These are phyloP conservation scores for Penicillium sp. DNA, from an alignment of 2,329 filamentous ascomycete genomes.

Conservation along the genomic window DNA sequence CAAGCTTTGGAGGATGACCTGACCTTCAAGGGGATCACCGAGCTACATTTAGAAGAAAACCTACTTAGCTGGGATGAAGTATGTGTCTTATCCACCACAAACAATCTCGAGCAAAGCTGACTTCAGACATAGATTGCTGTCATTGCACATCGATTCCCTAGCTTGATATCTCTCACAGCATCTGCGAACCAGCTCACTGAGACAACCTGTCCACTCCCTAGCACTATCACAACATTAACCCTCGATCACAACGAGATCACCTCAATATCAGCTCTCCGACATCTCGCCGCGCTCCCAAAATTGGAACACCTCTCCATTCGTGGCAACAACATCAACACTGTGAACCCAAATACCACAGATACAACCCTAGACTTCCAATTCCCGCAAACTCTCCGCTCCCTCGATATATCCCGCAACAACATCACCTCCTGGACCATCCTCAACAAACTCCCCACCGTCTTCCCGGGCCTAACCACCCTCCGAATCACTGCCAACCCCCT, in stretches of 20 bases:
- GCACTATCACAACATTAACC: slow-evolving; percentile 46
- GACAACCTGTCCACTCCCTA: slow-evolving; percentile 31
- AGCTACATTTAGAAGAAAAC: slow-evolving; percentile 67
- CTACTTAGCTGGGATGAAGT: slow-evolving; percentile 67
- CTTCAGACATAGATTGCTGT: slow-evolving; percentile 33
- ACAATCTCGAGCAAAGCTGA: slow-evolving; percentile 12
- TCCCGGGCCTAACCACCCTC: slow-evolving; percentile 72
- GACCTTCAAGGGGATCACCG: slow-evolving; percentile 54
- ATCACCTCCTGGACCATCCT: slow-evolving; percentile 72
- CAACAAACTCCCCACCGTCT: slow-evolving; percentile 63
- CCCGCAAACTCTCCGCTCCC: slow-evolving; percentile 56
- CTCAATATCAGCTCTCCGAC: slow-evolving; percentile 41
- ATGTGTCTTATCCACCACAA: slow-evolving; percentile 27
- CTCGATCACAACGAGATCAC: slow-evolving; percentile 51
- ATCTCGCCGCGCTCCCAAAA: slow-evolving; percentile 55
- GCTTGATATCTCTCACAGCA: slow-evolving; percentile 34
- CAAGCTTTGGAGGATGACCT: slow-evolving; percentile 41
- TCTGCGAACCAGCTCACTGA: slow-evolving; percentile 40
- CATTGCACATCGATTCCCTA: slow-evolving; percentile 37
- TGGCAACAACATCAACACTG: slow-evolving; percentile 65
- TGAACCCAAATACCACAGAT: slow-evolving; percentile 37
- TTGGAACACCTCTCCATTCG: slow-evolving; percentile 63
- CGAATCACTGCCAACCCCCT: slow-evolving; percentile 85
- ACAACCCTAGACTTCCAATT: slow-evolving; percentile 50
- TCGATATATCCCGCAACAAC: slow-evolving; percentile 73